Base-by-base conservation (phyloP, 768 basidiomycete species). In the Boletus reticulatus region DNA sequence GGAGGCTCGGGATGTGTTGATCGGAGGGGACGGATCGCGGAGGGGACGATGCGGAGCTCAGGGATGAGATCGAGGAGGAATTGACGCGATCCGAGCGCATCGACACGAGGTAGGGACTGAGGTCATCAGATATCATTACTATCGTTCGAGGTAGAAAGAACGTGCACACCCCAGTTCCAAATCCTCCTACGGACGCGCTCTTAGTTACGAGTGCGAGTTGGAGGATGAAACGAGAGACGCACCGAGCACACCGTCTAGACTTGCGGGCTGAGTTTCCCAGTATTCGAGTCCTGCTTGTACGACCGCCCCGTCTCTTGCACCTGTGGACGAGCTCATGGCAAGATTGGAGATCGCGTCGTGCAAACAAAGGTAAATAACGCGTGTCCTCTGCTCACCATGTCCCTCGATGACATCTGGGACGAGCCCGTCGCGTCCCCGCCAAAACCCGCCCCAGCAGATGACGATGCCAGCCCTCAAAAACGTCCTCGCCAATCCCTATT, bases 11-110 rank as follows among this genome's bases (percentile, higher is more conserved):
- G 52, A 47, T 38, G 46, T 58, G 53, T 3, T 41, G 64, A 42
- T 42, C 22, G 53, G 64, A 84, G 76, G 2, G 79, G 84, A 47
- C 81, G 79, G 47, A 92, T 70, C 4, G 90, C 83, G 37, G 92
- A 92, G 6, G 87, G 78, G 48, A 98, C 85, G 22, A 78, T 84
- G 49, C 81, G 88, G 24, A 98, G 82, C 43, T 87, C 81, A 10
- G 95, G 94, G 52, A 89, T 76, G 50, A 97, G 80, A 57, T 85
- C 80, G 32, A 96, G 81, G 56, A 96, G 79, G 69, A 98, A 89
- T 36, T 92, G 85, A 36, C 96, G 85, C 3, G 94, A 96, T 39
- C 92, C 89, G 16, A 97, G 81, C 6, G 94, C 82, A 71, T 99
- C 96, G 62, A 98, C 77, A 37, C 94, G 84, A 0, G 96, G 95